Conservation (phyloP, 106 monocot species). For the Amphibolis antarctica region DNA sequence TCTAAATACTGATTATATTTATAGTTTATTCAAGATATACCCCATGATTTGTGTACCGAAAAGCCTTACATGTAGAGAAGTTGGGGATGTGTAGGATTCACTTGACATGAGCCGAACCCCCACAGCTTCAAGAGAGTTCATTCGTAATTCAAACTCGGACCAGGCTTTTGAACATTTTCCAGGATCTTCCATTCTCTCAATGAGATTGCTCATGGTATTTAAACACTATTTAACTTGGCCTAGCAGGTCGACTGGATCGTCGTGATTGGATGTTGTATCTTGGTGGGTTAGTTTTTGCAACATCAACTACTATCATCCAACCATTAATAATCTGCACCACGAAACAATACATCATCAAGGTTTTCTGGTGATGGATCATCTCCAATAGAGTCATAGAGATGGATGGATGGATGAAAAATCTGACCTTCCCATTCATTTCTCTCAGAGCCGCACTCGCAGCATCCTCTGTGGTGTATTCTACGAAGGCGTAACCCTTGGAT, state of each 20-base stretch:
- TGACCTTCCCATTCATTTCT: constrained; percentile 95
- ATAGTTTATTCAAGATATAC: no score
- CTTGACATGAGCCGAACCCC: no score
- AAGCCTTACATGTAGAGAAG: no score
- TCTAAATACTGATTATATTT: no score
- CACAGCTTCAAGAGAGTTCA: no score
- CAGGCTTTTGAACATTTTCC: no score
- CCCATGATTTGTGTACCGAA: no score
- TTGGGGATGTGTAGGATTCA: no score
- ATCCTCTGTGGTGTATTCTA: constrained; percentile 89
- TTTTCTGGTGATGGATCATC: neutral
- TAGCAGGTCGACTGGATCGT: constrained; percentile 9
- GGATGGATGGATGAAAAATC: constrained; percentile 12
- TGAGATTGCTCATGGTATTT: neutral
- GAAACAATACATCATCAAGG: neutral
- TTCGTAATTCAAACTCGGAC: no score
- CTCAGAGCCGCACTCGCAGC: constrained; percentile 70
- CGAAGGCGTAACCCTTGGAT: constrained; percentile 92
- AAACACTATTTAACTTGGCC: neutral
- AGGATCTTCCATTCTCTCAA: no score
- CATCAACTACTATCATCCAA: constrained; percentile 99
- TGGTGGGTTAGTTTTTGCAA: constrained; percentile 56
- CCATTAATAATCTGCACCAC: constrained; percentile 87
- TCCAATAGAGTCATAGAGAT: neutral
- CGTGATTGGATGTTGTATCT: constrained; percentile 14